These are phyloP conservation scores for Solanum appendiculatum DNA, from an alignment of 257 asterid genomes.

Conservation along the genomic window DNA sequence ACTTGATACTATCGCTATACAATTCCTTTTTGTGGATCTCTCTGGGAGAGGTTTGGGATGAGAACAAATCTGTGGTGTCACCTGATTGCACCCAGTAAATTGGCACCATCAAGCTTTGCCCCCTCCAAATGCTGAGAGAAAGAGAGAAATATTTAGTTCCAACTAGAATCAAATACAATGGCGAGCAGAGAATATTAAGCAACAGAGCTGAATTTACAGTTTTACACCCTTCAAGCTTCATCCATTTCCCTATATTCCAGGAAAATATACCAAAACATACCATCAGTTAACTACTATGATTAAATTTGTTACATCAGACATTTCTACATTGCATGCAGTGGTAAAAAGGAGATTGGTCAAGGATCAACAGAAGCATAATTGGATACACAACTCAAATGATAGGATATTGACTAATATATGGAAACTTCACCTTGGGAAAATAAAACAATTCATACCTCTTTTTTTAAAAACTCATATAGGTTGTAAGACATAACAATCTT, in stretches of 20 bases:
- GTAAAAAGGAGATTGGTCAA: not conserved
- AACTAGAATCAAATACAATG: not conserved
- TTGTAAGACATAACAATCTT: not conserved
- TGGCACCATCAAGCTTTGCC: conserved; percentile 85
- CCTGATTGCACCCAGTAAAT: conserved; percentile 72
- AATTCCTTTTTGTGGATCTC: not conserved
- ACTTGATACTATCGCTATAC: not conserved
- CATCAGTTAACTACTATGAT: not conserved
- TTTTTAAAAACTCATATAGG: not conserved
- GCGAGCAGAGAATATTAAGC: not conserved
- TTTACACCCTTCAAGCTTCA: not conserved
- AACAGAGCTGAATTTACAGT: not conserved
- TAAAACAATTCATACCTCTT: not conserved
- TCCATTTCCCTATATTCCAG: not conserved
- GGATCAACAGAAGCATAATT: not conserved
- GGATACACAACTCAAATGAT: not conserved
- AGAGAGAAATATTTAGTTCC: not conserved
- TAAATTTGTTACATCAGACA: not conserved
- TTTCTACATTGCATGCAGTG: not conserved
- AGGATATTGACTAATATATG: not conserved
- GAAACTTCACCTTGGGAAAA: not conserved
- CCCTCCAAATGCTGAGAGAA: conserved; percentile 63
- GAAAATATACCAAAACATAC: not conserved
- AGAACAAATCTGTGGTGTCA: conserved; percentile 3
- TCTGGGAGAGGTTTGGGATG: not conserved